phyloP scores from a whole-genome alignment of 2,329 filamentous ascomycete genomes.

The Xylaria sp. region DNA sequence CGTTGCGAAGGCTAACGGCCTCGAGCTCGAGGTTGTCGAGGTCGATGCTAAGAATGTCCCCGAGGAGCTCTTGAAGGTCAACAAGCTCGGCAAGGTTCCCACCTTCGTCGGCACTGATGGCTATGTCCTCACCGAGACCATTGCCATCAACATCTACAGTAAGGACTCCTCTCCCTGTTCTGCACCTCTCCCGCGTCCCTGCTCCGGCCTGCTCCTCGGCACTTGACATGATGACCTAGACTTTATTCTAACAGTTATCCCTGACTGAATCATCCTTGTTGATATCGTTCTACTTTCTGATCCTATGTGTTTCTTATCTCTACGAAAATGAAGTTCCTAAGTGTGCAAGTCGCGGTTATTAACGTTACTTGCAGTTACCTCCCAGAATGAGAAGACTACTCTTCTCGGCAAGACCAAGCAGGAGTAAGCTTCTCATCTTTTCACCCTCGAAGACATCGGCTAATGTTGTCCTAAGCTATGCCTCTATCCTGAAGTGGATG shows the following conservation, averaged over 20 bases:
- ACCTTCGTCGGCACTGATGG: slow-evolving; percentile 93
- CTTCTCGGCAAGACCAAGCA: slow-evolving; percentile 99
- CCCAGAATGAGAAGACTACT: slow-evolving; percentile 99
- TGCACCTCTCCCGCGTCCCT: slow-evolving; percentile 30
- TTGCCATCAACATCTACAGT: slow-evolving; percentile 98
- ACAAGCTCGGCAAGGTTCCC: slow-evolving; percentile 90
- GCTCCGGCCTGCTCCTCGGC: slow-evolving; percentile 27
- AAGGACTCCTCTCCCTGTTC: slow-evolving; percentile 56
- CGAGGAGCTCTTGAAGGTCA: slow-evolving; percentile 84
- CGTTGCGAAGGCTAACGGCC: slow-evolving; percentile 96
- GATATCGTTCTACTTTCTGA: slow-evolving; percentile 90
- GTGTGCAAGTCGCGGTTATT: slow-evolving; percentile 47
- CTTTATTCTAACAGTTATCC: slow-evolving; percentile 90
- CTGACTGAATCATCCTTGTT: slow-evolving; percentile 95
- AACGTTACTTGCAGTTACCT: slow-evolving; percentile 75
- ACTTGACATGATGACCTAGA: slow-evolving; percentile 75
- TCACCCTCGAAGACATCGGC: slow-evolving; percentile 23
- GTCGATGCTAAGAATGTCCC: slow-evolving; percentile 73
- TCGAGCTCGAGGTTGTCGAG: slow-evolving; percentile 88
- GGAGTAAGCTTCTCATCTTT: slow-evolving; percentile 70
- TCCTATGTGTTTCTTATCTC: slow-evolving; percentile 51
- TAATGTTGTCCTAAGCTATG: slow-evolving; percentile 69
- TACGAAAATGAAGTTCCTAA: slow-evolving; percentile 37
- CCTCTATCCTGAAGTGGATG: slow-evolving; percentile 98
- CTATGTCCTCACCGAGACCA: slow-evolving; percentile 86